A percentile compares a stretch with the other conserved stretches of the same genome.
Conservation (phyloP, 2,329 filamentous ascomycete genomes). For the Epicoccum sorghinum region DNA sequence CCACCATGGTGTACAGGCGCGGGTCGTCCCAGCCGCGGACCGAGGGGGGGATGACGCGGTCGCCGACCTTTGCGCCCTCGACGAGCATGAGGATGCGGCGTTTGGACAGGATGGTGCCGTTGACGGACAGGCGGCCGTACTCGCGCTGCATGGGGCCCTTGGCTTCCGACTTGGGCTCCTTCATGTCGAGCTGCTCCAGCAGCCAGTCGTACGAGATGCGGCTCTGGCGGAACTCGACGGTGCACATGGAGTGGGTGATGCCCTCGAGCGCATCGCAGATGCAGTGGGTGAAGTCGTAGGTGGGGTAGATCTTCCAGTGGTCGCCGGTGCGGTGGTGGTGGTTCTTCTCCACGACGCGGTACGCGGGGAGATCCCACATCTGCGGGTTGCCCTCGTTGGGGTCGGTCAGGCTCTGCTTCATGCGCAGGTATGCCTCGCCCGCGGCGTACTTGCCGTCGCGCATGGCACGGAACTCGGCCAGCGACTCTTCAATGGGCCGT, state of each 20-base stretch:
- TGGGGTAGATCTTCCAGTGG: conserved; percentile 92
- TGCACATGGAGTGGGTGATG: conserved; percentile 92
- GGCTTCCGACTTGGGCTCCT: conserved; percentile 65
- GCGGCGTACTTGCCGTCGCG: conserved; percentile 88
- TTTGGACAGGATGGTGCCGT: conserved; percentile 86
- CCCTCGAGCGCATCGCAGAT: conserved; percentile 90
- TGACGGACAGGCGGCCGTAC: conserved; percentile 76
- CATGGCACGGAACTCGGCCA: conserved; percentile 88
- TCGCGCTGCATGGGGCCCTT: conserved; percentile 85
- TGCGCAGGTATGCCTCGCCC: conserved; percentile 81
- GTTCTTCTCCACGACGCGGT: conserved; percentile 76
- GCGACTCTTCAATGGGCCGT: conserved; percentile 74
- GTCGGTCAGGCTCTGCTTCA: conserved; percentile 79
- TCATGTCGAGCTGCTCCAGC: conserved; percentile 79
- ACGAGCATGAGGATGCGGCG: conserved; percentile 82
- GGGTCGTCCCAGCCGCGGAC: conserved; percentile 93
- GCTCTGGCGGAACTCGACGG: conserved; percentile 86
- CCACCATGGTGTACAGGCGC: conserved; percentile 85
- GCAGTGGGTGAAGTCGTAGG: conserved; percentile 91
- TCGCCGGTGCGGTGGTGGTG: conserved; percentile 79
- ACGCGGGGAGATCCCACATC: conserved; percentile 96
- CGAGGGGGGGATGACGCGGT: conserved; percentile 53
- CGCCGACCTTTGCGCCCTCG: conserved; percentile 59
- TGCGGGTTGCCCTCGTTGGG: conserved; percentile 81
- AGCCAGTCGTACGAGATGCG: conserved; percentile 91